phyloP scores from a whole-genome alignment of 768 basidiomycete genomes.

The Mycena pura region DNA sequence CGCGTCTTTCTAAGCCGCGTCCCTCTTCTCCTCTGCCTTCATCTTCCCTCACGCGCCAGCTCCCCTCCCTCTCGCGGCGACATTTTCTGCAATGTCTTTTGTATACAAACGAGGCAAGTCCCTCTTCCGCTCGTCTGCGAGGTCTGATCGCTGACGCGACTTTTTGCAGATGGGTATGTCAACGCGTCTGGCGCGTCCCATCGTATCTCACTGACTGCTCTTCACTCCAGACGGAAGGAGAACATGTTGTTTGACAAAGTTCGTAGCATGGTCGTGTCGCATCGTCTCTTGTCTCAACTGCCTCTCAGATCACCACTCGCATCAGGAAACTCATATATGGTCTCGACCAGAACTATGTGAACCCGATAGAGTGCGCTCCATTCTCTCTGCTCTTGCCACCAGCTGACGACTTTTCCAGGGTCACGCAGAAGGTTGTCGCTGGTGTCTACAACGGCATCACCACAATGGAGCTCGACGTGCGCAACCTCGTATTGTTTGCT shows the following conservation, averaged over 20 bases:
- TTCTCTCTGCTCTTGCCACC: neutral
- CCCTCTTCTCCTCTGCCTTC: slow-evolving; percentile 7
- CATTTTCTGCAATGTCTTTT: slow-evolving; percentile 16
- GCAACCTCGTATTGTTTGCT: slow-evolving; percentile 34
- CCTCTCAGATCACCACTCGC: slow-evolving; percentile 78
- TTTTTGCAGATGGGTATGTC: slow-evolving; percentile 54
- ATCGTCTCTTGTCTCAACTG: slow-evolving; percentile 24
- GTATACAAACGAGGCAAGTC: slow-evolving; percentile 25
- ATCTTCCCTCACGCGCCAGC: neutral
- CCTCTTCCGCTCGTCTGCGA: neutral
- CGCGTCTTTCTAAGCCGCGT: slow-evolving; percentile 2
- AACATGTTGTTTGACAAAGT: slow-evolving; percentile 95
- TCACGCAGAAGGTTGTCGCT: slow-evolving; percentile 90
- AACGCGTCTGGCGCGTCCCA: slow-evolving; percentile 38
- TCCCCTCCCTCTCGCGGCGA: neutral
- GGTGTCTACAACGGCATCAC: slow-evolving; percentile 97
- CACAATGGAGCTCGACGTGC: slow-evolving; percentile 94
- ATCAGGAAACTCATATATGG: slow-evolving; percentile 95
- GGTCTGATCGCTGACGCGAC: slow-evolving; percentile 8
- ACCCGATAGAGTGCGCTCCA: slow-evolving; percentile 83
- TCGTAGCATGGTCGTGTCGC: slow-evolving; percentile 29
- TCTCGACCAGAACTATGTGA: slow-evolving; percentile 89
- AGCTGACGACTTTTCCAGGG: slow-evolving; percentile 49
- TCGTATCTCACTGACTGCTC: slow-evolving; percentile 37
- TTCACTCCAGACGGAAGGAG: slow-evolving; percentile 74